These are phyloP conservation scores for Melampsora medusae DNA, from an alignment of 1,284 basidiomycete species.

Conservation along the genomic window DNA sequence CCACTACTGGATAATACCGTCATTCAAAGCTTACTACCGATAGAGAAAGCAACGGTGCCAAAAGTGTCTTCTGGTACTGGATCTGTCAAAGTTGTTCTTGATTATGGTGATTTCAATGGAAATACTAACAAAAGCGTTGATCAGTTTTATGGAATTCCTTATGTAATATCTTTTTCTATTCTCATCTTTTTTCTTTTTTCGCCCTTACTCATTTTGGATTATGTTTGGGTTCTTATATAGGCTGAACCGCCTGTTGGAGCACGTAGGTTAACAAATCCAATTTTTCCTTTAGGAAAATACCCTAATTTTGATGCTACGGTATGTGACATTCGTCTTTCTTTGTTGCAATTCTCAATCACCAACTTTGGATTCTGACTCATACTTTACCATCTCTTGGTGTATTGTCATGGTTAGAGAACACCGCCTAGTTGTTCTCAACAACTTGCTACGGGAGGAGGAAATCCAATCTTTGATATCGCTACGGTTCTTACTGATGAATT, in stretches of 20 bases:
- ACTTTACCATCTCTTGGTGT: too few relatives aligned
- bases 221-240: background rate
- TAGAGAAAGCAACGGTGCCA: background rate
- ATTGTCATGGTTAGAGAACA: background rate
- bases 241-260: constrained; percentile 8
- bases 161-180: background rate
- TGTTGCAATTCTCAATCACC: background rate
- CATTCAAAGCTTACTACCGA: background rate
- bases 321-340: background rate
- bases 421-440: constrained; percentile 1
- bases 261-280: background rate
- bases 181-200: background rate
- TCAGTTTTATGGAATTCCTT: constrained; percentile 13
- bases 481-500: background rate
- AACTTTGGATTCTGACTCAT: too few relatives aligned
- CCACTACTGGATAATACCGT: background rate
- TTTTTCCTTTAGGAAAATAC: background rate
- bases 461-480: background rate
- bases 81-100: background rate
- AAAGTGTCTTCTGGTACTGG: background rate
- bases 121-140: background rate
- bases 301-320: constrained; percentile 14
- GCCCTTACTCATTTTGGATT: background rate
- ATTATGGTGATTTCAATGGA: too few relatives aligned
- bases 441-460: background rate